phyloP scores from a whole-genome alignment of 2,329 filamentous ascomycete genomes.

The Aspergillus sojae region DNA sequence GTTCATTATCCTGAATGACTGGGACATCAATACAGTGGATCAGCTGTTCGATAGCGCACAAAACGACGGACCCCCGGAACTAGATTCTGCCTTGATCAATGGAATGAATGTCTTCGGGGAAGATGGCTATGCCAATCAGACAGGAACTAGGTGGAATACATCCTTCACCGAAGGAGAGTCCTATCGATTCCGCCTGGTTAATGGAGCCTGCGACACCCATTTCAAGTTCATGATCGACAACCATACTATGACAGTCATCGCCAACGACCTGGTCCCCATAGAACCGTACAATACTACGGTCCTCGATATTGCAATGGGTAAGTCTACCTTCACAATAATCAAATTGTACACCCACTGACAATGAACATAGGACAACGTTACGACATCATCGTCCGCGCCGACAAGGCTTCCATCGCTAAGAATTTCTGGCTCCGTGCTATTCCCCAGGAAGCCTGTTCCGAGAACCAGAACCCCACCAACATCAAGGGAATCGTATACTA shows the following conservation, averaged over 20 bases:
- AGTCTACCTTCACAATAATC: background rate
- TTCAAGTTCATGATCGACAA: slow-evolving; percentile 53
- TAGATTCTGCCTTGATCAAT: slow-evolving; percentile 54
- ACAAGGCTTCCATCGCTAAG: slow-evolving; percentile 23
- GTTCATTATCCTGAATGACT: slow-evolving; percentile 39
- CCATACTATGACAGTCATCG: slow-evolving; percentile 61
- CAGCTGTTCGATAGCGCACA: slow-evolving; percentile 26
- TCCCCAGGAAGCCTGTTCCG: slow-evolving; percentile 46
- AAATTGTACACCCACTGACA: background rate
- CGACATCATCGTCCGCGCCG: slow-evolving; percentile 38
- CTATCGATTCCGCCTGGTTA: slow-evolving; percentile 33
- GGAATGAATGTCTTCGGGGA: slow-evolving; percentile 37
- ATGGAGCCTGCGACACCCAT: slow-evolving; percentile 28
- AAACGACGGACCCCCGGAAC: slow-evolving; percentile 22
- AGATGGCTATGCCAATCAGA: slow-evolving; percentile 26
- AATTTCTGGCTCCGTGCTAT: slow-evolving; percentile 49
- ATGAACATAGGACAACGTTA: slow-evolving; percentile 39
- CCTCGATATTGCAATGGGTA: slow-evolving; percentile 50
- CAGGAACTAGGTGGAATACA: slow-evolving; percentile 48
- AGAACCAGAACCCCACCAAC: slow-evolving; percentile 44
- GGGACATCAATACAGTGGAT: slow-evolving; percentile 29
- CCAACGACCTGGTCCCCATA: slow-evolving; percentile 62
- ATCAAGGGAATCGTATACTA: slow-evolving; percentile 56
- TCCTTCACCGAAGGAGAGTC: slow-evolving; percentile 44
- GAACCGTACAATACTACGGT: slow-evolving; percentile 55